Evolutionary conservation across 1,139 yeast genomes (phyloP), one percentile per base, ranked within the genome.

Genomic region (Suhomyces yuchorum): DNA sequence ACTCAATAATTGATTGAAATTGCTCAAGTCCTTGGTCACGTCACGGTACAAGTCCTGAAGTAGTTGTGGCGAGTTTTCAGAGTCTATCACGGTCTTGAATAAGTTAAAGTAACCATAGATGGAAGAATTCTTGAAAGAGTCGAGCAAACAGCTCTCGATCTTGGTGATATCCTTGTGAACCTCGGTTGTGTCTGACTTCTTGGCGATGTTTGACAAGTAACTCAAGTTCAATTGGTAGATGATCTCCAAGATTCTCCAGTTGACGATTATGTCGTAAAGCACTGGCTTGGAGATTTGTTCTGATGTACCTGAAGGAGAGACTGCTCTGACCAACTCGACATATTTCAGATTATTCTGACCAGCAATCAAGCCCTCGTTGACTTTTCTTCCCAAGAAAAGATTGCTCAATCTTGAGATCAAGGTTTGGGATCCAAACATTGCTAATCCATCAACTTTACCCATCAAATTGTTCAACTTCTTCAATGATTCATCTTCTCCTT

Each of bases 211-310:
- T 14, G 61, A 56, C 53, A 74, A 63, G 47, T 66, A 71, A 14
- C 56, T 58, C 26, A 67, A 47, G 44, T 64, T 70, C 46, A 73
- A 61, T 47, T 68, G 67, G 49, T 71, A 66, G 14, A 68, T 53
- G 22, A 74, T 59, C 37, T 70, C 77, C 49, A 73, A 58, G 2
- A 73, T 45, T 57, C 79, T 67, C 78, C 78, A 74, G 24, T 66
- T 58, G 18, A 63, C 57, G 2, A 74, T 46, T 11, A 70, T 47
- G 1, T 58, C 62, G 49, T 65, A 74, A 32, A 64, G 61, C 14
- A 33, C 35, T 4, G 41, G 17, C 22, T 23, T 37, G 22, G 22
- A 12, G 15, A 23, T 18, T 2, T 24, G 6, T 7, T 9, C 22
- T 2, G 34, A 17, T 8, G 32, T 2, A 12, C 57, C 54, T 14